Base-by-base conservation (phyloP, 2,329 filamentous ascomycete species). In the Ascosphaera aggregata region DNA sequence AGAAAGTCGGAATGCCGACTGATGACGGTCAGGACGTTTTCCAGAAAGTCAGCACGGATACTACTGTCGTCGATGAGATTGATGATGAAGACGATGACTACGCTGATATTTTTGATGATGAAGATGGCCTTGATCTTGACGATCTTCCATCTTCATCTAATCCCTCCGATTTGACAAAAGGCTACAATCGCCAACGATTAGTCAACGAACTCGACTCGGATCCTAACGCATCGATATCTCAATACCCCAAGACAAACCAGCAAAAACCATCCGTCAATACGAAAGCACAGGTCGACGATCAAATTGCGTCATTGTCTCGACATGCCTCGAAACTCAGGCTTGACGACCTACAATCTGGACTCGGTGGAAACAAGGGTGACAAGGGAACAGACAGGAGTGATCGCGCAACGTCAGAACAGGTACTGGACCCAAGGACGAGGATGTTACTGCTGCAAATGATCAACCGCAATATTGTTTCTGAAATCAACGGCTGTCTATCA, bases 361-460 rank as follows among this genome's bases (percentile, higher is more conserved):
- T 70, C 20, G 60, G 58, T 9, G 60, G 57, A 18, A 36, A 40
- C 15, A 67, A 65, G 38, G 59, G 60, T 35, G 62, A 56, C 20
- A 53, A 53, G 45, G 54, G 52, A 32, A 56, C 49, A 40, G 85
- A 94, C 58, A 91, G 89, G 65, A 76, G 80, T 40, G 86, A 98
- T 55, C 74, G 89, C 42, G 86, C 89, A 39, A 98, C 89, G 11
- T 82, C 73, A 48, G 89, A 98, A 56, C 82, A 94, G 57, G 89
- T 98, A 37, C 64, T 98, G 43, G 89, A 98, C 59, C 81, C 84
- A 45, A 71, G 84, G 40, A 98, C 89, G 11, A 78, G 85, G 47
- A 92, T 94, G 81, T 85, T 98, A 43, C 64, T 98, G 40, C 66
- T 94, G 46, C 82, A 94, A 61, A 82, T 98, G 69, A 86, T 95